A percentile compares a stretch with the other conserved stretches of the same genome.
Conservation (phyloP, 139 green algal species). For the Chlamydomonas sphaeroides region DNA sequence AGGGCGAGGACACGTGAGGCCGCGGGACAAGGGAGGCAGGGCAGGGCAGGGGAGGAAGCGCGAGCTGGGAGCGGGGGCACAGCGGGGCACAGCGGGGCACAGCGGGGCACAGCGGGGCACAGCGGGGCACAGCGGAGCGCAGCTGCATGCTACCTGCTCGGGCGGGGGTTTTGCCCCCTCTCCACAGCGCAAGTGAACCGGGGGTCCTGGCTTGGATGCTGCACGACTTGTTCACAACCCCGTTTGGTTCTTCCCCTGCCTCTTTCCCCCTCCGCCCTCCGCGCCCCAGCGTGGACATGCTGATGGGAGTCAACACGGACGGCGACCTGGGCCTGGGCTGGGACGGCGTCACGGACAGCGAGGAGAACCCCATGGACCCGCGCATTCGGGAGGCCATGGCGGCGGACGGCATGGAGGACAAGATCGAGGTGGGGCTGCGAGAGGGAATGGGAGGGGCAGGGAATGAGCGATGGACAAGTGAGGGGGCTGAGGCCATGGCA, state of each 20-base stretch:
- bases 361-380: constrained; percentile 38
- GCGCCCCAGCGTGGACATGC: constrained; percentile 30
- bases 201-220: background rate
- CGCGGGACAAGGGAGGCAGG: no score
- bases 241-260: background rate
- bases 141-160: no score
- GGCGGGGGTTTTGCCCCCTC: no score
- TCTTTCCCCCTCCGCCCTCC: background rate
- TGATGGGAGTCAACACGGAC: constrained; percentile 49
- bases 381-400: constrained; percentile 21
- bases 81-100: no score
- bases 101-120: no score
- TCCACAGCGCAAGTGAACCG: background rate
- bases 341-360: constrained; percentile 39
- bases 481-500: no score
- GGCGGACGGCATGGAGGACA: constrained; percentile 49
- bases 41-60: no score
- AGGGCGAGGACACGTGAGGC: constrained; percentile 48
- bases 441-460: no score
- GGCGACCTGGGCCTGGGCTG: constrained; percentile 56
- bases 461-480: no score
- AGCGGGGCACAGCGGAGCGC: no score
- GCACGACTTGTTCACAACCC: background rate
- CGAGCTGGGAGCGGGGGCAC: no score
- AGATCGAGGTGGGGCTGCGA: constrained; percentile 55